phyloP scores from a whole-genome alignment of 768 basidiomycete species.

The Suillus lakei region DNA sequence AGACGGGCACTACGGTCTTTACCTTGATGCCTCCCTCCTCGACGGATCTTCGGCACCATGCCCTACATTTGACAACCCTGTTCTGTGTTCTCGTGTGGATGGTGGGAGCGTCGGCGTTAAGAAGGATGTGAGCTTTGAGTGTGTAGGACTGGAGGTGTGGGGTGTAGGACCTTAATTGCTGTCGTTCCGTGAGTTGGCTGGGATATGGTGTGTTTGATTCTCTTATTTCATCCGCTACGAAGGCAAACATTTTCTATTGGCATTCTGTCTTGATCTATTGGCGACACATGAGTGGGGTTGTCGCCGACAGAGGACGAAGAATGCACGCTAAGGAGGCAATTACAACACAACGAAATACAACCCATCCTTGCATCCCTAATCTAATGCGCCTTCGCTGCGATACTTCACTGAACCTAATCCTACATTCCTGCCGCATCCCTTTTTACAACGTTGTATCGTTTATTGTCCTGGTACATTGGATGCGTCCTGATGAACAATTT shows the following conservation, averaged over 20 bases:
- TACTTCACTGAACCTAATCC: not conserved
- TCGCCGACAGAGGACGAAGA: not conserved
- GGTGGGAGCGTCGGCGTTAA: conserved; percentile 31
- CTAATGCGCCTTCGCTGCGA: not conserved
- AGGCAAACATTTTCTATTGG: not conserved
- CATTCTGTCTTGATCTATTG: no score
- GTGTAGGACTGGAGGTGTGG: conserved; percentile 94
- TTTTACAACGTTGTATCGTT: not conserved
- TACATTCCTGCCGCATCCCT: not conserved
- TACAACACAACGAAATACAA: not conserved
- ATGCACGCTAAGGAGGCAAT: not conserved
- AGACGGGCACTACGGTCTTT: conserved; percentile 88
- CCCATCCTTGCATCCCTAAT: not conserved
- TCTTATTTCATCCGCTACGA: not conserved
- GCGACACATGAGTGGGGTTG: no score
- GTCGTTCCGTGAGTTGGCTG: not conserved
- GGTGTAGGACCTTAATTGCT: conserved; percentile 53
- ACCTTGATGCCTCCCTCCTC: conserved; percentile 80
- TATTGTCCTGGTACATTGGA: not conserved
- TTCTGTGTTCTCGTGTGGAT: conserved; percentile 58
- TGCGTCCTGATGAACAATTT: not conserved
- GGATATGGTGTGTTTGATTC: not conserved
- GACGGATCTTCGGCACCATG: conserved; percentile 86
- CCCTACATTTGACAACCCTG: conserved; percentile 87
- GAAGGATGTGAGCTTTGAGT: conserved; percentile 75